Evolutionary conservation across 208 protist species (phyloP).

Genomic region (Jaenimonas drosophilae): DNA sequence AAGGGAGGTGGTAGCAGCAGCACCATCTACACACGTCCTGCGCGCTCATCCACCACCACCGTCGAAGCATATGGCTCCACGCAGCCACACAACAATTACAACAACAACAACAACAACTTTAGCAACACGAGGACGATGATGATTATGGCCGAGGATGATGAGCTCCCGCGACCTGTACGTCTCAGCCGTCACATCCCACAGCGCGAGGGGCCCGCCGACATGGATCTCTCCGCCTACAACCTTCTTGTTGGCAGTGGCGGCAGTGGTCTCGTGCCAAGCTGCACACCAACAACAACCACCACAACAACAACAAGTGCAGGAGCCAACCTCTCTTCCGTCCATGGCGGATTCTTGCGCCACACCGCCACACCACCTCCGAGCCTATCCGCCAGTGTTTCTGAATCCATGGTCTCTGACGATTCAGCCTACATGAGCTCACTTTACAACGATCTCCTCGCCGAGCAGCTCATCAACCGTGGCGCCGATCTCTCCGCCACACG

Average conservation of each 20-base stretch:
- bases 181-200: slow-evolving; percentile 81
- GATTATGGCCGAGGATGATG: too few relatives aligned
- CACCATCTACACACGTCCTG: too few relatives aligned
- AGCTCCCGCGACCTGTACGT: too few relatives aligned
- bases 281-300: not conserved
- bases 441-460: slow-evolving; percentile 79
- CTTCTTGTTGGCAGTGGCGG: slow-evolving; percentile 8
- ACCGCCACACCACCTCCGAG: slow-evolving; percentile 21
- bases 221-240: slow-evolving; percentile 76
- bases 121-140: too few relatives aligned
- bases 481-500: not conserved
- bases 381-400: slow-evolving; percentile 42
- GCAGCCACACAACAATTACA: too few relatives aligned
- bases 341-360: not conserved
- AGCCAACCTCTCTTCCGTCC: too few relatives aligned
- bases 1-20: too few relatives aligned
- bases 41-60: too few relatives aligned
- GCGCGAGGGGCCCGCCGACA: slow-evolving; percentile 57
- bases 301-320: not conserved
- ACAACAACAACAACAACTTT: too few relatives aligned
- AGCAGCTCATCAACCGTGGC: slow-evolving; percentile 34
- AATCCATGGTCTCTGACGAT: slow-evolving; percentile 78
- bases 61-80: too few relatives aligned
- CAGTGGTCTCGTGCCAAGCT: slow-evolving; percentile 1
- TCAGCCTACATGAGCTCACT: slow-evolving; percentile 72